Base-by-base conservation (phyloP, 2,329 filamentous ascomycete genomes). In the Ascomycota sp. region DNA sequence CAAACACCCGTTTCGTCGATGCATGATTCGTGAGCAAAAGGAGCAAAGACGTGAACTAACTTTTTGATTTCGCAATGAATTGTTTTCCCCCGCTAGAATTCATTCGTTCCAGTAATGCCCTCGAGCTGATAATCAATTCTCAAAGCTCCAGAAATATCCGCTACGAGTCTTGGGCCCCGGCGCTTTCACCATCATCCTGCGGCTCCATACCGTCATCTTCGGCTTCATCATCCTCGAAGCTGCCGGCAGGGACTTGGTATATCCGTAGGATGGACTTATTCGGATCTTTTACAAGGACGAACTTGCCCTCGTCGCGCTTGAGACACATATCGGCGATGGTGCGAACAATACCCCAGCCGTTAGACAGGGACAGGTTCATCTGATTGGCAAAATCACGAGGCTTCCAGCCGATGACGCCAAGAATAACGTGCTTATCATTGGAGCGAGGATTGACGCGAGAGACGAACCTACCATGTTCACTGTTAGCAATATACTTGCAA, bases 261-360 rank as follows among this genome's bases (percentile, higher is more conserved):
- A 98, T 61, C 41, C 89, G 75, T 43, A 98, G 72, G 41, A 93
- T 81, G 37, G 78, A 72, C 74, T 93, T 95, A 68, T 98, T 98
- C 38, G 89, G 34, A 27, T 35, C 34, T 30, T 35, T 35, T 16
- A 35, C 34, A 24, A 35, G 34, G 26, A 35, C 34, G 16, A 35
- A 35, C 27, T 35, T 35, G 55, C 76, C 77, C 45, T 83, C 76
- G 32, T 72, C 66, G 56, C 74, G 71, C 55, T 74, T 71, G 46
- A 83, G 67, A 48, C 76, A 78, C 77, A 95, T 91, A 58, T 98
- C 89, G 46, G 82, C 81, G 50, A 98, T 93, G 33, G 89, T 98
- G 44, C 89, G 81, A 38, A 98, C 89, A 43, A 98, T 95, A 56
- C 89, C 89, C 89, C 89, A 98, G 41, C 89, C 89, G 59, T 98